phyloP scores from a whole-genome alignment of 805 yeast species.

The Saccharomyces eubayanus region DNA sequence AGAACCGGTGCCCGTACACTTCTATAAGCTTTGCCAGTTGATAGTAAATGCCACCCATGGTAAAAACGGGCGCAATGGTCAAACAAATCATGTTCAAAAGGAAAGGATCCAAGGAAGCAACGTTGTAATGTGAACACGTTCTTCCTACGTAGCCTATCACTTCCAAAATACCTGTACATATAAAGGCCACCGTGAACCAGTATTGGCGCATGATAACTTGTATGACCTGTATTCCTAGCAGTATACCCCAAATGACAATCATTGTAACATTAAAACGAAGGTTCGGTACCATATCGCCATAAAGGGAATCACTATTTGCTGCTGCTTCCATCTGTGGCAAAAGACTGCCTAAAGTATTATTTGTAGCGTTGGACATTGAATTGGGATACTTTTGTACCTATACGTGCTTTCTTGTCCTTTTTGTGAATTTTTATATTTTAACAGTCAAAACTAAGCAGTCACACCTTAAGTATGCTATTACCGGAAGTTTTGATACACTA shows the following conservation, averaged over 20 bases:
- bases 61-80: slow-evolving; percentile 74
- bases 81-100: slow-evolving; percentile 58
- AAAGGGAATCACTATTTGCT: slow-evolving; percentile 9
- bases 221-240: slow-evolving; percentile 37
- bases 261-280: slow-evolving; percentile 52
- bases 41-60: slow-evolving; percentile 78
- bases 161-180: slow-evolving; percentile 51
- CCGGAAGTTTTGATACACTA: neutral
- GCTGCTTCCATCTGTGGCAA: neutral
- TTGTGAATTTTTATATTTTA: neutral
- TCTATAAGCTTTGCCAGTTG: slow-evolving; percentile 59
- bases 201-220: slow-evolving; percentile 44
- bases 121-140: slow-evolving; percentile 36
- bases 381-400: no score
- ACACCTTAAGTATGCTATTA: neutral
- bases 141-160: slow-evolving; percentile 63
- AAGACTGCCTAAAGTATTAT: neutral
- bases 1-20: slow-evolving; percentile 48
- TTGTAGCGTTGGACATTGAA: neutral
- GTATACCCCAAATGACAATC: slow-evolving; percentile 44
- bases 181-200: slow-evolving; percentile 58
- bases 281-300: slow-evolving; percentile 41
- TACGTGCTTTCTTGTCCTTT: no score
- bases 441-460: neutral
- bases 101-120: slow-evolving; percentile 35